Evolutionary conservation across 352 stramenopile genomes (phyloP), one percentile per base, ranked within the genome.

Genomic region (Pythium brassicae): DNA sequence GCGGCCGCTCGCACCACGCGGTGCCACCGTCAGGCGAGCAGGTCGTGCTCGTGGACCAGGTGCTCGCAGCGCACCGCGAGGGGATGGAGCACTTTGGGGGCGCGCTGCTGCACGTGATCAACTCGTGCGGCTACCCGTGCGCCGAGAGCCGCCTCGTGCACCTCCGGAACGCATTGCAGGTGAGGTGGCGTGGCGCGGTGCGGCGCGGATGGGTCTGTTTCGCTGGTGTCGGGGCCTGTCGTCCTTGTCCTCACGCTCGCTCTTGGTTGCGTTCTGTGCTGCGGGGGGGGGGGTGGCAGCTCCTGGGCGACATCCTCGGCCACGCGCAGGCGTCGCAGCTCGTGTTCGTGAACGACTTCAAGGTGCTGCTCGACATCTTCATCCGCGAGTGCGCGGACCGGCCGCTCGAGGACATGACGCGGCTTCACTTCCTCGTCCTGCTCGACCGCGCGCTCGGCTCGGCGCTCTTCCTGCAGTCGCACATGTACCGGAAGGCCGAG

Each of bases 271-370:
- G 7, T 37, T 22, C n/a, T n/a, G n/a, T n/a, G n/a, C n/a, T n/a
- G n/a, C n/a, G n/a, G n/a, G n/a, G n/a, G n/a, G n/a, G n/a, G n/a
- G n/a, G n/a, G n/a, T n/a, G n/a, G 34, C 54, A 90, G 80, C 68
- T 90, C 23, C 68, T 86, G 52, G 61, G 63, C 2, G 76, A 87
- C 46, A 78, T 89, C 55, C 50, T 91, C 45, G 52, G 59, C 2
- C 70, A 87, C 52, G 50, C 71, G 20, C 50, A 63, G 29, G 71
- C 76, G 32, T 73, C 67, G 2, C 65, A 65, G 39, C 63, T 87
- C 20, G 60, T 91, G 37, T 91, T 84, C 55, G 34, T 86, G 19
- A 91, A 91, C 50, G 81, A 91, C 52, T 85, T 87, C 37, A 91
- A 89, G 52, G 57, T 91, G 34, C 57, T 91, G 35, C 47, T 91